phyloP scores from a whole-genome alignment of 257 asterid genomes.

The Capsicum rhomboideum region DNA sequence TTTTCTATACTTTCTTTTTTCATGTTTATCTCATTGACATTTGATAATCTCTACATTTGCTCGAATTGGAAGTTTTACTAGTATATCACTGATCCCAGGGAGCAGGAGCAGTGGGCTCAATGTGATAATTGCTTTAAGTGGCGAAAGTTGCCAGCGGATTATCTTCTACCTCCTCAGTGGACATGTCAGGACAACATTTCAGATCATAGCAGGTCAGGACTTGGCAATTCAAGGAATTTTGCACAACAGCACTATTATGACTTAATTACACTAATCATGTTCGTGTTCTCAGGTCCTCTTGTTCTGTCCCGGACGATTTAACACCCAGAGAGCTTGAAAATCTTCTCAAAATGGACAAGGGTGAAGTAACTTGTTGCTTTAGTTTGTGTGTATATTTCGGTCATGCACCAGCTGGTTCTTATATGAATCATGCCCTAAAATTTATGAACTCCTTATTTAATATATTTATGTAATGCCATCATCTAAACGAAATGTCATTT shows the following conservation, averaged over 20 bases:
- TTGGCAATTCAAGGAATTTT: not conserved
- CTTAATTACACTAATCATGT: not conserved
- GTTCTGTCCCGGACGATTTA: conserved; percentile 72
- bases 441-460: not conserved
- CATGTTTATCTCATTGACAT: not conserved
- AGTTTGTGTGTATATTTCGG: not conserved
- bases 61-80: not conserved
- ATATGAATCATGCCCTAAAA: not conserved
- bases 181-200: conserved; percentile 59
- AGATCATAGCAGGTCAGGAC: conserved; percentile 45
- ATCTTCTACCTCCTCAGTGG: conserved; percentile 88
- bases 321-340: conserved; percentile 57
- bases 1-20: not conserved
- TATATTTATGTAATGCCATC: not conserved
- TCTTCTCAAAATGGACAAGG: conserved; percentile 71
- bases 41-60: not conserved
- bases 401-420: not conserved
- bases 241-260: not conserved
- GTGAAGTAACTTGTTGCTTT: conserved; percentile 21
- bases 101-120: conserved; percentile 91
- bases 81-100: conserved; percentile 31
- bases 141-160: conserved; percentile 65
- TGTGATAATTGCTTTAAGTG: conserved; percentile 85
- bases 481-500: not conserved
- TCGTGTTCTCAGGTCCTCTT: conserved; percentile 53